Conservation (phyloP, 805 yeast species). For the Isabelozyma pseudorhagii region DNA sequence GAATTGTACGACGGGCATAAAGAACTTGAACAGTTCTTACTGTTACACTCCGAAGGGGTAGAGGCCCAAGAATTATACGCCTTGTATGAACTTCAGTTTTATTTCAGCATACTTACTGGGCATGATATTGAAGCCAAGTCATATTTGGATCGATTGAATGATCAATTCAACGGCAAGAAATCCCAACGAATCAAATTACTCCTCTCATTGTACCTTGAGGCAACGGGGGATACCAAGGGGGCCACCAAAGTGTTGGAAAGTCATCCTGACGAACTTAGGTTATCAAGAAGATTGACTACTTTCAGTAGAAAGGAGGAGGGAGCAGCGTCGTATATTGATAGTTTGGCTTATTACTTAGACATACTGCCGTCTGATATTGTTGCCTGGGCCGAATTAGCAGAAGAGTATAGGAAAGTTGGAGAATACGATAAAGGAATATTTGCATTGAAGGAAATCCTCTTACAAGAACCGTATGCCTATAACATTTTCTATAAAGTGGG, state of each 20-base stretch:
- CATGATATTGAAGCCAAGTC: conserved; percentile 71
- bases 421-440: conserved; percentile 65
- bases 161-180: conserved; percentile 52
- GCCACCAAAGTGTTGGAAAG: conserved; percentile 26
- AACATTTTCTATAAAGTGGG: conserved; percentile 65
- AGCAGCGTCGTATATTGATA: conserved; percentile 47
- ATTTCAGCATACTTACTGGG: conserved; percentile 54
- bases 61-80: conserved; percentile 49
- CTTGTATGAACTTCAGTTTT: conserved; percentile 70
- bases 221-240: conserved; percentile 37
- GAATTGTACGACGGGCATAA: conserved; percentile 36
- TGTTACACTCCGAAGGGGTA: conserved; percentile 23
- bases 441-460: conserved; percentile 66
- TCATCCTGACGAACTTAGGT: conserved; percentile 31
- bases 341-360: conserved; percentile 54
- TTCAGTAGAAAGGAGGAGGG: conserved; percentile 21
- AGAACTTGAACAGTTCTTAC: conserved; percentile 37
- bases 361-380: conserved; percentile 72
- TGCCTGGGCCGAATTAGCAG: conserved; percentile 75
- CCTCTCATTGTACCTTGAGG: conserved; percentile 55
- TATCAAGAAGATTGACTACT: conserved; percentile 36
- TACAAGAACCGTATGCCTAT: conserved; percentile 68
- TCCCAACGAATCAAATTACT: conserved; percentile 57
- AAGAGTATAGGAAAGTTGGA: conserved; percentile 57
- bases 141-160: conserved; percentile 60